Evolutionary conservation across 1,284 basidiomycete genomes (phyloP).

Genomic region (Ceratobasidium sp.): DNA sequence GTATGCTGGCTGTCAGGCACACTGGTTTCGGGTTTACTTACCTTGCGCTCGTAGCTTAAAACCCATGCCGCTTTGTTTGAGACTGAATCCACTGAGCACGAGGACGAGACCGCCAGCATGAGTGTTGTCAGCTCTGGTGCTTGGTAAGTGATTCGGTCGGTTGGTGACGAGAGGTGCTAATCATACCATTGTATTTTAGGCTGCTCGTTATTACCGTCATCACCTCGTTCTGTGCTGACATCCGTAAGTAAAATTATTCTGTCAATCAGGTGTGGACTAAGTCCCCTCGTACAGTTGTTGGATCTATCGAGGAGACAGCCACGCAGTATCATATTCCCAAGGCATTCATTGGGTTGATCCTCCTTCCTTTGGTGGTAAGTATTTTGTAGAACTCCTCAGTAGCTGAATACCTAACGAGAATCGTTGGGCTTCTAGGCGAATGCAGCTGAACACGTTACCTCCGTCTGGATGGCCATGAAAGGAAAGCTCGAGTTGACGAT

Average conservation of each 20-base stretch:
- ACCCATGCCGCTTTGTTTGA: constrained; percentile 62
- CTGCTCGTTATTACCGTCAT: constrained; percentile 75
- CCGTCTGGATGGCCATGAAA: constrained; percentile 92
- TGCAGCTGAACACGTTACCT: constrained; percentile 71
- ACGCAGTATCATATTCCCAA: constrained; percentile 83
- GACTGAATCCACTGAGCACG: constrained; percentile 53
- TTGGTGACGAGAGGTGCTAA: constrained; percentile 7
- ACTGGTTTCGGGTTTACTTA: constrained; percentile 24
- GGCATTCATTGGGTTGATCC: constrained; percentile 79
- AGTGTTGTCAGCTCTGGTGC: constrained; percentile 70
- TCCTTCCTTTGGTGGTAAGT: constrained; percentile 76
- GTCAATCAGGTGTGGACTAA: constrained; percentile 21
- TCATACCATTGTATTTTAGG: constrained; percentile 53
- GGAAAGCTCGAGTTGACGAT: constrained; percentile 88
- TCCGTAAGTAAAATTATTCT: constrained; percentile 60
- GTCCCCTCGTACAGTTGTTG: constrained; percentile 68
- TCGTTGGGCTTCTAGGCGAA: constrained; percentile 62
- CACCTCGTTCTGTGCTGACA: constrained; percentile 89
- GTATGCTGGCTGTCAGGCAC: constrained; percentile 56
- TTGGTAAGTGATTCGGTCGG: constrained; percentile 47
- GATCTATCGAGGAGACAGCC: constrained; percentile 90
- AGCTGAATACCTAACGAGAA: not conserved
- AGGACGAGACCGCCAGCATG: constrained; percentile 71
- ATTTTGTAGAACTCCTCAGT: not conserved
- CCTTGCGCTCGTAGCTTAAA: constrained; percentile 58